These are phyloP conservation scores for Tuber brumale DNA, from an alignment of 495 filamentous ascomycete species.

Conservation along the genomic window DNA sequence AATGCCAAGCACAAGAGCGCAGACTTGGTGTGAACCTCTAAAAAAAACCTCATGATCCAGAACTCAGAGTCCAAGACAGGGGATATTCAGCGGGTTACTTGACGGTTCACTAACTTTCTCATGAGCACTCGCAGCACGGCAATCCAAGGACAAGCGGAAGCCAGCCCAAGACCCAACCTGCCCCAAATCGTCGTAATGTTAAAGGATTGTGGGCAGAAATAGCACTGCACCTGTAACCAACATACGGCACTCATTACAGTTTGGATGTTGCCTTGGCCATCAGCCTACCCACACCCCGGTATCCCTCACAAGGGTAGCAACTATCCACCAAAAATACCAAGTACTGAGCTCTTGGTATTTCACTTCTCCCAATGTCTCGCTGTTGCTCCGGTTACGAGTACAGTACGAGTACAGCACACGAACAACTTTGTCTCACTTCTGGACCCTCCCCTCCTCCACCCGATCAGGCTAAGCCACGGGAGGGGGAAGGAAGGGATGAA, in stretches of 20 bases:
- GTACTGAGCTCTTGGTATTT: no score
- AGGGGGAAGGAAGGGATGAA: background rate
- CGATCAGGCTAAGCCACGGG: background rate
- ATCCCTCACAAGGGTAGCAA: background rate
- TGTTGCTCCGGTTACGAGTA: background rate
- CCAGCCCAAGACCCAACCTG: no score
- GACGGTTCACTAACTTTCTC: no score
- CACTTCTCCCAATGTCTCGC: background rate
- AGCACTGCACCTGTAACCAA: no score
- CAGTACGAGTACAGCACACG: background rate
- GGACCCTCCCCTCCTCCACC: background rate
- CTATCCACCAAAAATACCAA: background rate
- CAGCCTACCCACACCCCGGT: no score
- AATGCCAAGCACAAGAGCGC: background rate
- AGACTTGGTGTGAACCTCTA: background rate
- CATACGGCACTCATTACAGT: no score
- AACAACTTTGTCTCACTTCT: background rate
- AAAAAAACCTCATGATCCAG: background rate
- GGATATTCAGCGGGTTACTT: no score
- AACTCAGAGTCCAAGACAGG: background rate
- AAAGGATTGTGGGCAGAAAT: no score
- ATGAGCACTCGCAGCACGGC: no score
- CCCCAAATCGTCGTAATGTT: no score
- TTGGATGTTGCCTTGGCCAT: no score
- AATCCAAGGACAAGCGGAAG: no score